Conservation (phyloP, 768 basidiomycete genomes). For the Imleria badia region DNA sequence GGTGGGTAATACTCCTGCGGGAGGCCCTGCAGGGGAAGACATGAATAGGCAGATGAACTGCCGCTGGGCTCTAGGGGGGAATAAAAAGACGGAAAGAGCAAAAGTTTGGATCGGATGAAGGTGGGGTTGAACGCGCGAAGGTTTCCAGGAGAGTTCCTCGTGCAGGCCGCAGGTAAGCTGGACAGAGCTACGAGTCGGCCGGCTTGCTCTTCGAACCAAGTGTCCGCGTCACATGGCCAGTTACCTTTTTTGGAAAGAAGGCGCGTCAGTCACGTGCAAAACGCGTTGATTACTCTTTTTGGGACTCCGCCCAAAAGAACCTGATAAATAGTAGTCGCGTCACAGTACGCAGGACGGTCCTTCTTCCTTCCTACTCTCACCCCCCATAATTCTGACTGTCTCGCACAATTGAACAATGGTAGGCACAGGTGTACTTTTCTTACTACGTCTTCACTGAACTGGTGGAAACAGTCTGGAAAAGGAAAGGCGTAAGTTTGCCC, state of each 20-base stretch:
- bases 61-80: slow-evolving; percentile 13
- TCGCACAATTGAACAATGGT: slow-evolving; percentile 34
- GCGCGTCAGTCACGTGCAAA: slow-evolving; percentile 36
- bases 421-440: neutral
- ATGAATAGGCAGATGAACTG: slow-evolving; percentile 35
- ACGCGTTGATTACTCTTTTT: slow-evolving; percentile 34
- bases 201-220: slow-evolving; percentile 15
- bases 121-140: slow-evolving; percentile 19
- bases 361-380: slow-evolving; percentile 16
- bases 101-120: slow-evolving; percentile 16
- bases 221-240: slow-evolving; percentile 15
- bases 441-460: slow-evolving; percentile 7
- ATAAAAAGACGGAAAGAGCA: slow-evolving; percentile 1
- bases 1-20: slow-evolving; percentile 35
- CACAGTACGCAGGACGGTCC: neutral
- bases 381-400: slow-evolving; percentile 13
- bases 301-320: slow-evolving; percentile 31
- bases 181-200: slow-evolving; percentile 1
- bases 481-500: slow-evolving; percentile 46
- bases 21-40: slow-evolving; percentile 33
- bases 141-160: slow-evolving; percentile 27
- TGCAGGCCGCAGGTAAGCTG: slow-evolving; percentile 29
- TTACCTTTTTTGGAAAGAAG: slow-evolving; percentile 20
- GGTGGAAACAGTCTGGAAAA: slow-evolving; percentile 47
- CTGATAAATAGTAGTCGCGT: slow-evolving; percentile 35